A percentile compares a stretch with the other conserved stretches of the same genome.
phyloP scores from a whole-genome alignment of 306 rosid species.

The Cucumis melo region DNA sequence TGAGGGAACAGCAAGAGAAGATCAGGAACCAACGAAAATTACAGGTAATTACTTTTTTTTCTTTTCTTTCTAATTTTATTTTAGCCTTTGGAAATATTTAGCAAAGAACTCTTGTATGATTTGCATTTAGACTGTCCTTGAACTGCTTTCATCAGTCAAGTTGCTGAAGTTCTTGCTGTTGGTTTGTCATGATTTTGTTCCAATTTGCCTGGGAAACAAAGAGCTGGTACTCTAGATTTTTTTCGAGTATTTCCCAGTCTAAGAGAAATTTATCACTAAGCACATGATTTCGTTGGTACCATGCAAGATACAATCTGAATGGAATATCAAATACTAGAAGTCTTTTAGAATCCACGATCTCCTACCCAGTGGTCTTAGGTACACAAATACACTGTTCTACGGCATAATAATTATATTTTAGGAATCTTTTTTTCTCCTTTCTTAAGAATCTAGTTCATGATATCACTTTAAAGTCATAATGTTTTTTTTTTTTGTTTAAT shows the following conservation, averaged over 20 bases:
- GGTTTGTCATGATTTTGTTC: background rate
- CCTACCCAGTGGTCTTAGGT: background rate
- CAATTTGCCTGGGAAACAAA: background rate
- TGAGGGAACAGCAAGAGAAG: conserved; percentile 83
- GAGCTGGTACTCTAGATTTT: background rate
- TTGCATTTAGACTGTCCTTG: background rate
- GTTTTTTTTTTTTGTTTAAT: background rate
- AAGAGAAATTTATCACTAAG: background rate
- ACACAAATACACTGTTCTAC: background rate
- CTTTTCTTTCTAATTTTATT: background rate
- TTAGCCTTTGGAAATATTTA: background rate
- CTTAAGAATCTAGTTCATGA: background rate
- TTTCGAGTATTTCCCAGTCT: background rate
- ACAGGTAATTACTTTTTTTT: conserved; percentile 39
- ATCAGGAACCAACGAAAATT: conserved; percentile 65
- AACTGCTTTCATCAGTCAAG: background rate
- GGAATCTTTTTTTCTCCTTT: background rate
- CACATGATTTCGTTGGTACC: background rate
- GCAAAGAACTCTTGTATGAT: background rate
- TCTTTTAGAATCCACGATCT: background rate
- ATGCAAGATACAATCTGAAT: background rate
- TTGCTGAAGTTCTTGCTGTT: background rate
- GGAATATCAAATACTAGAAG: background rate
- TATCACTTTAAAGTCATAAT: background rate
- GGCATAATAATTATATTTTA: background rate